These are phyloP conservation scores for Jimgerdemannia flammicorona DNA, from an alignment of 192 early-diverging fungal species.

Conservation along the genomic window DNA sequence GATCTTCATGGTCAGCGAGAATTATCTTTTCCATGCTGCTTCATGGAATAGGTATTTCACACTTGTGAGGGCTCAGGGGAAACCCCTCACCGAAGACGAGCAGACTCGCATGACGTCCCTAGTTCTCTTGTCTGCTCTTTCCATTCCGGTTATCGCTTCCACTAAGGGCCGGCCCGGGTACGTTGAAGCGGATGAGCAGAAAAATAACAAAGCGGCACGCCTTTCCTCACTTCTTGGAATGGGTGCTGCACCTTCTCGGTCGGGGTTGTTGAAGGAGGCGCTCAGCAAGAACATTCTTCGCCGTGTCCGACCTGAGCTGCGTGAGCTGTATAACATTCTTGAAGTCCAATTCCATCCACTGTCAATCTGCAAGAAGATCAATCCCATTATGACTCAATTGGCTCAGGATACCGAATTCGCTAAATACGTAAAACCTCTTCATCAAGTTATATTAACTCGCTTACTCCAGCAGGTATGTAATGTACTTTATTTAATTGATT, in stretches of 20 bases:
- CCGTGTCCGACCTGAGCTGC: slow-evolving; percentile 84
- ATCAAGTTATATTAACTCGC: slow-evolving; percentile 95
- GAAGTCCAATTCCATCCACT: slow-evolving; percentile 99
- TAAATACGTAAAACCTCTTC: slow-evolving; percentile 92
- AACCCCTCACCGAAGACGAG: slow-evolving; percentile 82
- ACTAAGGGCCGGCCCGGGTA: slow-evolving; percentile 70
- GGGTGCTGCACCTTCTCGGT: slow-evolving; percentile 77
- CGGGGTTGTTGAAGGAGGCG: slow-evolving; percentile 87
- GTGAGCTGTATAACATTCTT: slow-evolving; percentile 90
- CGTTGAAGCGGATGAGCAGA: slow-evolving; percentile 74
- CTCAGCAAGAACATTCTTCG: slow-evolving; percentile 81
- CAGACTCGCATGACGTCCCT: slow-evolving; percentile 86
- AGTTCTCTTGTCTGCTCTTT: slow-evolving; percentile 90
- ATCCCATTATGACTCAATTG: slow-evolving; percentile 78
- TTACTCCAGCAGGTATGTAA: slow-evolving; percentile 76
- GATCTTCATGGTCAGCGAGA: slow-evolving; percentile 96
- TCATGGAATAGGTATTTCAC: slow-evolving; percentile 92
- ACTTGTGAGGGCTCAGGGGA: slow-evolving; percentile 69
- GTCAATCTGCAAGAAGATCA: slow-evolving; percentile 96
- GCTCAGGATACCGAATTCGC: slow-evolving; percentile 69
- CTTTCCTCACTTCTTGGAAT: slow-evolving; percentile 88
- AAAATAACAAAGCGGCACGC: slow-evolving; percentile 69
- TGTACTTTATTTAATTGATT: not conserved
- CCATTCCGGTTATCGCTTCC: slow-evolving; percentile 93
- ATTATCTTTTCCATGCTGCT: slow-evolving; percentile 97